Conservation (phyloP, 139 green algal species). For the Edaphochlamys debaryana region DNA sequence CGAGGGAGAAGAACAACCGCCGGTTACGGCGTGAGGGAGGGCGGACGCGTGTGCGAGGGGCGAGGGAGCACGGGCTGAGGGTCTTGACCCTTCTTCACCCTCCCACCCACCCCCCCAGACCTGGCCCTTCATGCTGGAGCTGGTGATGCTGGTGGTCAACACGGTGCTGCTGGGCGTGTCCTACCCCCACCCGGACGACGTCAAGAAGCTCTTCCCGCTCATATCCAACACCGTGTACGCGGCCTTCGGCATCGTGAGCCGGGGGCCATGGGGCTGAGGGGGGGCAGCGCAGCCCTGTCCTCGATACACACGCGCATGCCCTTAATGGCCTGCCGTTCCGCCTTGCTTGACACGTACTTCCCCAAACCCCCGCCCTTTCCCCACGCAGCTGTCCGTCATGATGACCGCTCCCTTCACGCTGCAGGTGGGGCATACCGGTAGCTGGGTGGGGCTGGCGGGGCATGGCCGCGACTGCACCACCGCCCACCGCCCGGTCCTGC, state of each 20-base stretch:
- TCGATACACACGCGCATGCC: background rate
- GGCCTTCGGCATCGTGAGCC: constrained; percentile 5
- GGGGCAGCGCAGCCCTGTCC: background rate
- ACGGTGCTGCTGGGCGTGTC: constrained; percentile 31
- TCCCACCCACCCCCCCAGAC: background rate
- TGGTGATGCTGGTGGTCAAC: constrained; percentile 26
- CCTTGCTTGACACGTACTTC: no score
- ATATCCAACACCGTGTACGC: constrained; percentile 30
- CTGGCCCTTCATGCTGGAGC: constrained; percentile 24
- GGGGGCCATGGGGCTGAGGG: no score
- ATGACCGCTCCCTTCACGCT: background rate
- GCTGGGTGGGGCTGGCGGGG: no score
- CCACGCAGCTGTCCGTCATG: constrained; percentile 10
- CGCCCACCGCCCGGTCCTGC: no score
- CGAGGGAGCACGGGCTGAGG: background rate
- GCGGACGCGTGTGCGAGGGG: no score
- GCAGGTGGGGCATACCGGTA: no score
- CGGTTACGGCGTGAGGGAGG: no score
- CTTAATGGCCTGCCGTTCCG: background rate
- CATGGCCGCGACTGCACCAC: no score
- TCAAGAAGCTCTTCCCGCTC: constrained; percentile 7
- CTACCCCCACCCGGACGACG: background rate
- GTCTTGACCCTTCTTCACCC: background rate
- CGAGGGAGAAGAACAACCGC: no score
- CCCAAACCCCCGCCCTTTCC: background rate